phyloP scores from a whole-genome alignment of 192 early-diverging fungal genomes.

The Podila clonocystis region DNA sequence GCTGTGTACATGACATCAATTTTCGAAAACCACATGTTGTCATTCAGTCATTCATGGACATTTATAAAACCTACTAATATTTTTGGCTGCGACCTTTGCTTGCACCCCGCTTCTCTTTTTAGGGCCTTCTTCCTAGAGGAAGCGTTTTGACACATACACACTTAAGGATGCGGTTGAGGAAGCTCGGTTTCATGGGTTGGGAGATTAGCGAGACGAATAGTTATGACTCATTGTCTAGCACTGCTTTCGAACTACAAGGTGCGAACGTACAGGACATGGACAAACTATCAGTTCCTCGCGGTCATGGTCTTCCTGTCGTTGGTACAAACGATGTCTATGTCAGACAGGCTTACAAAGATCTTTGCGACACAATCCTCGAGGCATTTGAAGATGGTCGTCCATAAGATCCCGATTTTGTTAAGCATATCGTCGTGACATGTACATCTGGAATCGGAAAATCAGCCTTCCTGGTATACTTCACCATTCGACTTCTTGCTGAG shows the following conservation, averaged over 20 bases:
- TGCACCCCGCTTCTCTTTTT: not conserved
- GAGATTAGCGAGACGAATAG: not conserved
- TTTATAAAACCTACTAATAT: not conserved
- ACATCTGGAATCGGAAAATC: conserved; percentile 50
- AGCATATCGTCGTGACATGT: conserved; percentile 34
- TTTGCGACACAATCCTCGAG: conserved; percentile 18
- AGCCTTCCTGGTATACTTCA: conserved; percentile 45
- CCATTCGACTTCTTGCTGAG: conserved; percentile 38
- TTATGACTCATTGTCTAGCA: not conserved
- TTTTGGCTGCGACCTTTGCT: not conserved
- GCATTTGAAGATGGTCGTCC: not conserved
- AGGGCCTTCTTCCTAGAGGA: conserved; percentile 8
- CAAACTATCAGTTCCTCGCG: not conserved
- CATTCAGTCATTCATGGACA: not conserved
- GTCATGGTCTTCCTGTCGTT: conserved; percentile 14
- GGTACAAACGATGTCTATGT: conserved; percentile 19
- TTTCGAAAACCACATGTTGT: too few species aligned
- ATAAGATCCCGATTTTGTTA: not conserved
- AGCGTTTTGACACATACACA: not conserved
- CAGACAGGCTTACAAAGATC: conserved; percentile 23
- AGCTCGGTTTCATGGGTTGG: conserved; percentile 12
- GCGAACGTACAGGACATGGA: conserved; percentile 8
- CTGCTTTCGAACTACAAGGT: not conserved
- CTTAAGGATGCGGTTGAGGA: conserved; percentile 8
- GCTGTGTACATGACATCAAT: not conserved